Evolutionary conservation across 2,329 filamentous ascomycete species (phyloP), one percentile per base, ranked within the genome.

Genomic region (Zarea fungicola): DNA sequence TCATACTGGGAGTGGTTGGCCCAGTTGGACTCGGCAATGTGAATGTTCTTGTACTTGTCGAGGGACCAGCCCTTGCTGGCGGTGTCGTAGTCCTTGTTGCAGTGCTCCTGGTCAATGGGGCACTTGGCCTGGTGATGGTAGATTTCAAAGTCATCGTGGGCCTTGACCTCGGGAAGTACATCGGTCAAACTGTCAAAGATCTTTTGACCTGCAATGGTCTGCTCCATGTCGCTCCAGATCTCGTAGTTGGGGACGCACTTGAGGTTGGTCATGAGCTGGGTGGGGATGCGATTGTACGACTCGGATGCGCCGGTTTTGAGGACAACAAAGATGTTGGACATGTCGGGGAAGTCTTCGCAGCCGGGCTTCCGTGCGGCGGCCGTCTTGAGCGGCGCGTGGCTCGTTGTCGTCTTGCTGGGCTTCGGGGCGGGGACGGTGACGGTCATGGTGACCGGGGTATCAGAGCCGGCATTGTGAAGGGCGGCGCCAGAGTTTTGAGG

Each of bases 1-100:
- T 80, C 74, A 49, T 73, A 73, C 49, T 69, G 58, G 9, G 78
- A 77, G 8, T 72, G 69, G 61, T 75, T 62, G 21, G 62, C 57
- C 55, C 73, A 81, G 1, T 74, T 62, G 62, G 78, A 77, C 61
- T 79, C 73, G 11, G 77, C 72, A 59, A 81, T 80, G 58, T 80
- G 78, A 39, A 80, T 66, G 59, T 80, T 81, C 62, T 83, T 83
- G 66, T 80, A 83, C 64, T 80, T 81, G 65, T 83, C 79, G 32
- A 83, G 61, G 16, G 65, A 68, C 79, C 78, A 82, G 2, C 68
- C 70, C 19, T 70, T 63, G 52, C 57, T 49, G 48, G 51, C 53
- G 6, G 50, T 49, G 41, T 61, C 48, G 45, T 55, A 49, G 49
- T 52, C 28, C 59, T 62, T 65, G 51, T 68, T 68, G 54, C 75